A percentile compares a stretch with the other conserved stretches of the same genome.
Evolutionary conservation across 768 basidiomycete genomes (phyloP).

Genomic region (Xerocomellus dryophilus): DNA sequence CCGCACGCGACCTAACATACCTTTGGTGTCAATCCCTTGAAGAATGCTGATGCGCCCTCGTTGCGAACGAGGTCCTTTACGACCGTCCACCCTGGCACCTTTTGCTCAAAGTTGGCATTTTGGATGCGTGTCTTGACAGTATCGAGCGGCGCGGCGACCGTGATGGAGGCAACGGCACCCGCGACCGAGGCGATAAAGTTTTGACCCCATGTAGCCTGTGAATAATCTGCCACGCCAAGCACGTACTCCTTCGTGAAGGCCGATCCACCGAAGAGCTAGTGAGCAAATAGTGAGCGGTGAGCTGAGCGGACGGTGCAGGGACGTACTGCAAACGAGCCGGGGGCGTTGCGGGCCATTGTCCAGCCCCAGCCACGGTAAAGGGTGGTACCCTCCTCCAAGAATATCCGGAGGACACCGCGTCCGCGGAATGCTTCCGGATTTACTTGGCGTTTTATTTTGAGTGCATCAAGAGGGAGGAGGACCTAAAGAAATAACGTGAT

Average conservation of each 20-base stretch:
- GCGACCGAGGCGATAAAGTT: conserved; percentile 96
- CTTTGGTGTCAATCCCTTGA: conserved; percentile 98
- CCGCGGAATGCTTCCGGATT: conserved; percentile 98
- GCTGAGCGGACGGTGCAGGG: background rate
- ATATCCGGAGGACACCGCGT: conserved; percentile 83
- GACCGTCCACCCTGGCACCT: conserved; percentile 76
- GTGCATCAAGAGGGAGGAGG: conserved; percentile 91
- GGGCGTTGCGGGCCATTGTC: conserved; percentile 98
- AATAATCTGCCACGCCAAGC: conserved; percentile 86
- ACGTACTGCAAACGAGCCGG: conserved; percentile 89
- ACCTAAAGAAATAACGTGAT: conserved; percentile 47
- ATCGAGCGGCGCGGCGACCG: conserved; percentile 93
- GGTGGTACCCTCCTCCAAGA: conserved; percentile 86
- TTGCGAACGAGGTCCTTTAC: conserved; percentile 82
- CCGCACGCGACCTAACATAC: conserved; percentile 38
- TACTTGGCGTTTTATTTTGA: conserved; percentile 98
- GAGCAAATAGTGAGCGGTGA: background rate
- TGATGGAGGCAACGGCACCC: conserved; percentile 93
- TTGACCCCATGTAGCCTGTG: conserved; percentile 92
- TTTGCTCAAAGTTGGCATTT: conserved; percentile 93
- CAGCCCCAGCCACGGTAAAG: conserved; percentile 98
- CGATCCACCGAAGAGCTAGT: conserved; percentile 95
- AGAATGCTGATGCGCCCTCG: conserved; percentile 82
- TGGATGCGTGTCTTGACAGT: conserved; percentile 97
- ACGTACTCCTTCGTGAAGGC: conserved; percentile 92